These are phyloP conservation scores for Phytopythium oedochilum DNA, from an alignment of 352 stramenopile genomes.

Conservation along the genomic window DNA sequence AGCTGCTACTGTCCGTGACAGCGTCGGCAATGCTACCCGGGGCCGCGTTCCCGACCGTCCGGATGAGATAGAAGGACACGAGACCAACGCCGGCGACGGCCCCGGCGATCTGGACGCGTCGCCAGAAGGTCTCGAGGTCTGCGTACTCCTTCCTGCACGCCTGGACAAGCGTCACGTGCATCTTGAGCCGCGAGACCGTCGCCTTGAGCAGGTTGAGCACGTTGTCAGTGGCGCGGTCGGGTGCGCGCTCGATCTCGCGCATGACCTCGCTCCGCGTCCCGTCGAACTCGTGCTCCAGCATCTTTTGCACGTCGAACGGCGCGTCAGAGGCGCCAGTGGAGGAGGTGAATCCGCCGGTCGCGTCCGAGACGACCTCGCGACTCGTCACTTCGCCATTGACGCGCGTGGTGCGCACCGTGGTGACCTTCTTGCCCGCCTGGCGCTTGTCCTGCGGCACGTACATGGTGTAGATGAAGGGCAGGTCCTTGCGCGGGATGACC, in stretches of 20 bases:
- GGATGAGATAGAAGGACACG: slow-evolving; percentile 71
- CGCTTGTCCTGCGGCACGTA: slow-evolving; percentile 73
- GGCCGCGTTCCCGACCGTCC: slow-evolving; percentile 41
- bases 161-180: slow-evolving; percentile 78
- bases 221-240: slow-evolving; percentile 81
- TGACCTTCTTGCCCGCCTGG: slow-evolving; percentile 12
- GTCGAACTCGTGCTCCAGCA: slow-evolving; percentile 86
- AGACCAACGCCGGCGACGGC: slow-evolving; percentile 56
- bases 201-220: slow-evolving; percentile 76
- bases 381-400: slow-evolving; percentile 10
- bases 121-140: slow-evolving; percentile 68
- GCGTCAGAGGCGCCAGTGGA: neutral
- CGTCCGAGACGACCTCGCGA: slow-evolving; percentile 1
- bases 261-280: slow-evolving; percentile 81
- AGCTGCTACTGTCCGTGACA: slow-evolving; percentile 3
- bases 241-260: slow-evolving; percentile 73
- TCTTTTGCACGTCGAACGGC: slow-evolving; percentile 42
- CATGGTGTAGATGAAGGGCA: slow-evolving; percentile 89
- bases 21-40: slow-evolving; percentile 15
- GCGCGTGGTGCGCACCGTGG: neutral
- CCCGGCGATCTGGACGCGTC: slow-evolving; percentile 61
- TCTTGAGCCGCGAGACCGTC: slow-evolving; percentile 78
- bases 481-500: slow-evolving; percentile 80
- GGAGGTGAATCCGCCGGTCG: neutral
- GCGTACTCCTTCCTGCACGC: slow-evolving; percentile 76